Conservation (phyloP, 2,329 filamentous ascomycete species). For the Pseudocercospora cruenta region DNA sequence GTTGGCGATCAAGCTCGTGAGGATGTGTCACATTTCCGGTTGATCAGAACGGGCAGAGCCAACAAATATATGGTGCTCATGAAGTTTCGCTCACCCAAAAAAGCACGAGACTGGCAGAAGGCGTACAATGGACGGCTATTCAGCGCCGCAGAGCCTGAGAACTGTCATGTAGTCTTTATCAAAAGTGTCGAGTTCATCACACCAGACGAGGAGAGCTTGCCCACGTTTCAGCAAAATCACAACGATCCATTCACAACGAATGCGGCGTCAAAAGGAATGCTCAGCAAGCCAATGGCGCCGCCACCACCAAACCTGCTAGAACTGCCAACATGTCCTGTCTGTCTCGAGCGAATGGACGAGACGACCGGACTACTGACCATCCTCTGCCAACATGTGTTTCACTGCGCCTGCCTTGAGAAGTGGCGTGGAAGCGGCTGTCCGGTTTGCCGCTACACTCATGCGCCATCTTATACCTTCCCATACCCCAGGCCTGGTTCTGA, state of each 20-base stretch:
- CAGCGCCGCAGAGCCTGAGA: slow-evolving; percentile 75
- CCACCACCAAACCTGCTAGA: slow-evolving; percentile 84
- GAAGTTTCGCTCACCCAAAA: slow-evolving; percentile 79
- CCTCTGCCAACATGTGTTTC: slow-evolving; percentile 95
- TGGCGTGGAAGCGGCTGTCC: slow-evolving; percentile 95
- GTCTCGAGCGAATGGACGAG: slow-evolving; percentile 96
- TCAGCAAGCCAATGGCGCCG: slow-evolving; percentile 66
- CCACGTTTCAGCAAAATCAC: slow-evolving; percentile 59
- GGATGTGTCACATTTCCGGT: slow-evolving; percentile 88
- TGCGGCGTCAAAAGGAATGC: slow-evolving; percentile 22
- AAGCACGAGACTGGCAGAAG: slow-evolving; percentile 77
- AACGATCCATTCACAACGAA: slow-evolving; percentile 61
- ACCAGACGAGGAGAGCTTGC: slow-evolving; percentile 55
- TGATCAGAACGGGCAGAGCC: slow-evolving; percentile 85
- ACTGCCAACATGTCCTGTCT: slow-evolving; percentile 93
- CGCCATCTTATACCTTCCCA: slow-evolving; percentile 48
- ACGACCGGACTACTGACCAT: slow-evolving; percentile 94
- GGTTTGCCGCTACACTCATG: slow-evolving; percentile 86
- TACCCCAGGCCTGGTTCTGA: slow-evolving; percentile 37
- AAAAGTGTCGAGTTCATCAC: slow-evolving; percentile 85
- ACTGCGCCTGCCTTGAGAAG: slow-evolving; percentile 92
- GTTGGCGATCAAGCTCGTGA: slow-evolving; percentile 85
- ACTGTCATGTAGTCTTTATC: slow-evolving; percentile 93
- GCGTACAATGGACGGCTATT: slow-evolving; percentile 94
- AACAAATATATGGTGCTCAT: slow-evolving; percentile 95